A percentile compares a stretch with the other conserved stretches of the same genome.
phyloP scores from a whole-genome alignment of 2,329 filamentous ascomycete genomes.

The Apiospora sp. region DNA sequence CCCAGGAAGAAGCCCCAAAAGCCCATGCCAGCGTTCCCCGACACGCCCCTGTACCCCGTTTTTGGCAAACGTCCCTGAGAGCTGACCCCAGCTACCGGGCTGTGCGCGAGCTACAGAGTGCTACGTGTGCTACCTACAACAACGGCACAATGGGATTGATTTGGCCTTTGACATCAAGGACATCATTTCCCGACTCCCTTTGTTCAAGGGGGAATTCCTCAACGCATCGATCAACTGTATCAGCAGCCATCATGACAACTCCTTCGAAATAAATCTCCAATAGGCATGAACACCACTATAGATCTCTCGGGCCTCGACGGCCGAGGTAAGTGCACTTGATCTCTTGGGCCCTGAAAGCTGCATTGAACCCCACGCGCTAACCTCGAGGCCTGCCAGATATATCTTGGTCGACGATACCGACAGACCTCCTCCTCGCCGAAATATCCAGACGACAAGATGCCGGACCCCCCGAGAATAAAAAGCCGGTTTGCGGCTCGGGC shows the following conservation, averaged over 20 bases:
- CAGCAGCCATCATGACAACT: background rate
- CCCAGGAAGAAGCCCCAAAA: background rate
- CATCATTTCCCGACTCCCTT: constrained; percentile 16
- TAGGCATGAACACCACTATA: constrained; percentile 20
- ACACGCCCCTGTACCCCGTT: background rate
- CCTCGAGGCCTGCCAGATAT: background rate
- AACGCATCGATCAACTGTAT: background rate
- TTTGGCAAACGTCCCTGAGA: constrained; percentile 6
- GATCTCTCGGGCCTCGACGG: constrained; percentile 14
- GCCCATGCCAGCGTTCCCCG: background rate
- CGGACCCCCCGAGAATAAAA: constrained; percentile 44
- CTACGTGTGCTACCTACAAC: background rate
- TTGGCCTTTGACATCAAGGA: constrained; percentile 6
- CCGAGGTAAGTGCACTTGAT: constrained; percentile 12
- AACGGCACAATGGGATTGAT: background rate
- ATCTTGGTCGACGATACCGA: constrained; percentile 59
- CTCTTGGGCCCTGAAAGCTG: background rate
- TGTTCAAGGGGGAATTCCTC: background rate
- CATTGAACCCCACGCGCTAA: background rate
- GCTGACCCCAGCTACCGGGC: background rate
- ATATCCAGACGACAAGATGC: constrained; percentile 55
- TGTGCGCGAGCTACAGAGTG: background rate
- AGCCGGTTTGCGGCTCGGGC: constrained; percentile 61
- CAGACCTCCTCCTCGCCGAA: constrained; percentile 60
- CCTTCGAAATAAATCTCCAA: background rate